Percentiles rank a stretch among this genome's conserved stretches.
These are phyloP conservation scores for Lachnum nothofagi DNA, from an alignment of 2,329 filamentous ascomycete species.

Conservation along the genomic window DNA sequence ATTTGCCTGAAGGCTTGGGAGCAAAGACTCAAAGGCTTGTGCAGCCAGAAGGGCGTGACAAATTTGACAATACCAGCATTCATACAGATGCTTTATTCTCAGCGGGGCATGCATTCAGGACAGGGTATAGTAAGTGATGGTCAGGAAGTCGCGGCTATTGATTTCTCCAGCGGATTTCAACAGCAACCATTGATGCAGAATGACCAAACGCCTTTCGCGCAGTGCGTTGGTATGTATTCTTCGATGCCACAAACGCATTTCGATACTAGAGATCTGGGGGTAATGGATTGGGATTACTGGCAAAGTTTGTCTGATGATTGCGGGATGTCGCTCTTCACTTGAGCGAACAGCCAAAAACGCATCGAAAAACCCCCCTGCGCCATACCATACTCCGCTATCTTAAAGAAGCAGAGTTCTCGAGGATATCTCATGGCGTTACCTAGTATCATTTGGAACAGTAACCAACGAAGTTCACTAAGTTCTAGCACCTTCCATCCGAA, in stretches of 20 bases:
- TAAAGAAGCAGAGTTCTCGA: no score
- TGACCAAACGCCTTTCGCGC: not conserved
- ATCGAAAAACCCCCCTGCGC: no score
- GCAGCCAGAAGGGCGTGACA: not conserved
- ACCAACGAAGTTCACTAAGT: no score
- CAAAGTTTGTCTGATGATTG: slow-evolving; percentile 8
- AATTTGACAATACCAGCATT: not conserved
- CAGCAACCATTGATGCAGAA: not conserved
- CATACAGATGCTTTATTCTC: not conserved
- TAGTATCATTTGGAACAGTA: no score
- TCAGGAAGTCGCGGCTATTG: not conserved
- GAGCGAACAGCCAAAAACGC: not conserved
- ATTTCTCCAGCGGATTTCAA: not conserved
- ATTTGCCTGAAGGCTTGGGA: slow-evolving; percentile 18
- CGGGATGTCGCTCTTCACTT: not conserved
- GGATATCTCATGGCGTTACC: no score
- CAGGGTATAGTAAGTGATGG: not conserved
- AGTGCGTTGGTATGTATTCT: not conserved
- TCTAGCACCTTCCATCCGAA: no score
- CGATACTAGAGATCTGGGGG: not conserved
- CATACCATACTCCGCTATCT: no score
- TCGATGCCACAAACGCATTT: not conserved
- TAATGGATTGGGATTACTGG: slow-evolving; percentile 15
- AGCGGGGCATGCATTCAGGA: not conserved
- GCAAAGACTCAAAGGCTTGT: not conserved